These are phyloP conservation scores for Penicillium sp. DNA, from an alignment of 2,329 filamentous ascomycete genomes.

Conservation along the genomic window DNA sequence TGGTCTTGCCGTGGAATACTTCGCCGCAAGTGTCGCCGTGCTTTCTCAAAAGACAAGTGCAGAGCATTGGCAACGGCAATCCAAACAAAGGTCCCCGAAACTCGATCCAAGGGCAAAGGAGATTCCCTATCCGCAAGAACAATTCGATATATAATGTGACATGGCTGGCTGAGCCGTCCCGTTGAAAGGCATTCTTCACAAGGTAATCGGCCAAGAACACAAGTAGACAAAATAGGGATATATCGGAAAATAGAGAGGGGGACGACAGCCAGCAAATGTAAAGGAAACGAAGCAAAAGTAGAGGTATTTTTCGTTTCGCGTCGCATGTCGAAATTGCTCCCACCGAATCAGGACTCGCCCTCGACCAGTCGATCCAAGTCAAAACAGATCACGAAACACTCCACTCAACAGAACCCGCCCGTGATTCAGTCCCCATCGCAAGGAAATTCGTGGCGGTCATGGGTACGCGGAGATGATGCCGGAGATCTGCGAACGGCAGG, in stretches of 20 bases:
- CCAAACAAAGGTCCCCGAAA: neutral
- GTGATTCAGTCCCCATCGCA: conserved; percentile 10
- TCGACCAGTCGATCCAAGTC: conserved; percentile 2
- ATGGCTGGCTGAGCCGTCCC: conserved; percentile 6
- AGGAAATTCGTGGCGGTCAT: conserved; percentile 25
- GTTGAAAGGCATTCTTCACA: conserved; percentile 1
- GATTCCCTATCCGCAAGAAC: conserved; percentile 7
- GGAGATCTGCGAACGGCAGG: conserved; percentile 14
- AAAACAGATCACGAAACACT: neutral
- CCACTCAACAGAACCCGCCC: conserved; percentile 8
- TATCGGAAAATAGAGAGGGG: neutral
- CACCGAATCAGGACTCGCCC: neutral
- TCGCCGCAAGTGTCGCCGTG: neutral
- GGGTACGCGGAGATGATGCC: conserved; percentile 7
- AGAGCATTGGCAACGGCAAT: neutral
- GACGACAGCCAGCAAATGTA: neutral
- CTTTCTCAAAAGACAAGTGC: neutral
- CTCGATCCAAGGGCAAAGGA: neutral
- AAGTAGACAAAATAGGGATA: conserved; percentile 8
- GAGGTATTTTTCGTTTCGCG: neutral
- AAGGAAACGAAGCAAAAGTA: neutral
- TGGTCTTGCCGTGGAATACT: neutral
- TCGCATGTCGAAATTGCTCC: conserved; percentile 1
- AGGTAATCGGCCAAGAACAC: conserved; percentile 12
- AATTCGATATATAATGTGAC: conserved; percentile 12